Base-by-base conservation (phyloP, 2,329 filamentous ascomycete genomes). In the Epichloe uncinata region DNA sequence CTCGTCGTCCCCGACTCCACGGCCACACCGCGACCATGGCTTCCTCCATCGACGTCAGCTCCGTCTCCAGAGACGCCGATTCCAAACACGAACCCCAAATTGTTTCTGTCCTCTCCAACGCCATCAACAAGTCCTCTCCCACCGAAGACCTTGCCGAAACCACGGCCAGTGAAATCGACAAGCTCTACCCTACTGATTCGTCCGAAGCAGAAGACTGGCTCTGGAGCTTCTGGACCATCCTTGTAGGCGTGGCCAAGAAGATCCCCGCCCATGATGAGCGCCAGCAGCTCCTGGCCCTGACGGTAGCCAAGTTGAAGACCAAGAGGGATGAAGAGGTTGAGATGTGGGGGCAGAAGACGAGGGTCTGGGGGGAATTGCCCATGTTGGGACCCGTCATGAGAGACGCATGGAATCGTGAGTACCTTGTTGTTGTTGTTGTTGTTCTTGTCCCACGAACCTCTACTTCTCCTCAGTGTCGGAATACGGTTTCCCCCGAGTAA, bases 351-450 rank as follows among this genome's bases (percentile, higher is more conserved):
- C 53, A 57, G 30, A 51, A 55, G 51, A 53, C 52, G 18, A 50
- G 47, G 16, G 51, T 66, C 11, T 66, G 63, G 63, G 47, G 22
- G 36, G 61, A 63, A 47, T 47, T 65, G 50, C 60, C 63, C n/a
- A 55, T 66, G 48, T 45, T 66, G 16, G 59, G 61, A 2, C 56
- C 60, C 9, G 57, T 53, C 45, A 59, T 63, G 60, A 55, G 59
- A 42, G 61, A 64, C 2, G 56, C 56, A 3, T 63, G 60, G 61
- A 57, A 63, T 34, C 45, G 63, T 65, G 50, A 52, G 61, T 56
- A 22, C 36, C 44, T 43, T 30, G 26, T 8, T 50, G 22, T 5
- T 34, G 30, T 12, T 37, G 18, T 20, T 20, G n/a, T 16, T 34
- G 34, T 43, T 30, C n/a, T 5, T 34, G 22, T 50, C 35, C 35